Evolutionary conservation across 148 eudicot genomes (phyloP).

Genomic region (Camellia granthamiana): DNA sequence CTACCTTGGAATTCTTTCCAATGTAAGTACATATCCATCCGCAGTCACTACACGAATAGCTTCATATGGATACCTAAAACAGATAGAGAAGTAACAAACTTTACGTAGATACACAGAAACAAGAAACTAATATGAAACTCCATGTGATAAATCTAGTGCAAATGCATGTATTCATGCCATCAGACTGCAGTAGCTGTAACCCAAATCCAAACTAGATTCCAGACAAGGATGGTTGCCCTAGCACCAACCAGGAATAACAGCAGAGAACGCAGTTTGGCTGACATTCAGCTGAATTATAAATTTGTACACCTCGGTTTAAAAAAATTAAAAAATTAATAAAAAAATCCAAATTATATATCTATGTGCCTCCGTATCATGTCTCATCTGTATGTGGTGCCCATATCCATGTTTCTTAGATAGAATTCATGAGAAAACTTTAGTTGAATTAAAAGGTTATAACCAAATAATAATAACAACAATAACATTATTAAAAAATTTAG

Average conservation of each 20-base stretch:
- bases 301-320: background rate
- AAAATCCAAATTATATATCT: too few relatives aligned
- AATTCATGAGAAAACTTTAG: background rate
- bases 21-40: conserved; percentile 88
- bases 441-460: background rate
- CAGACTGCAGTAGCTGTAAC: background rate
- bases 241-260: background rate
- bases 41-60: conserved; percentile 85
- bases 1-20: conserved; percentile 97
- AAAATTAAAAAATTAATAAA: background rate
- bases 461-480: background rate
- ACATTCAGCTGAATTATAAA: background rate
- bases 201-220: conserved; percentile 6
- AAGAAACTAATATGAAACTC: background rate
- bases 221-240: background rate
- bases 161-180: background rate
- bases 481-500: background rate
- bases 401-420: too few relatives aligned
- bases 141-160: background rate
- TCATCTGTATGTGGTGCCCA: too few relatives aligned
- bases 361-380: too few relatives aligned
- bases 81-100: conserved; percentile 8
- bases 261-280: background rate
- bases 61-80: conserved; percentile 89
- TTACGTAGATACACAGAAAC: background rate